These are phyloP conservation scores for Schwanniomyces vanrijiae DNA, from an alignment of 805 yeast genomes.

Conservation along the genomic window DNA sequence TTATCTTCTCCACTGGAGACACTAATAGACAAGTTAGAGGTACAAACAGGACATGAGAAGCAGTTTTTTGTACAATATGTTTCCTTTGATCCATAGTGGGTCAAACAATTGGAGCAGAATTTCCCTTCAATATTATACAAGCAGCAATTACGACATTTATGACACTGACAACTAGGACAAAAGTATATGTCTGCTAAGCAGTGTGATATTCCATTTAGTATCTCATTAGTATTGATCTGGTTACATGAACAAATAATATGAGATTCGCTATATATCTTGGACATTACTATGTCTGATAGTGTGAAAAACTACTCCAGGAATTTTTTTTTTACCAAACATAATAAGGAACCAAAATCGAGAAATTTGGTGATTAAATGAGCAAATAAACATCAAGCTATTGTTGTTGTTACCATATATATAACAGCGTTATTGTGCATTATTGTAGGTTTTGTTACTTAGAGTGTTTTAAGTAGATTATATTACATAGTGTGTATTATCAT, in stretches of 20 bases:
- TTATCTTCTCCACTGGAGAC: conserved; percentile 12
- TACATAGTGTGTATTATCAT: neutral
- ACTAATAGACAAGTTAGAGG: conserved; percentile 23
- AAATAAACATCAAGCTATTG: neutral
- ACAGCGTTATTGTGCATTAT: no score
- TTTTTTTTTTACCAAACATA: neutral
- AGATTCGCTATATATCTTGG: conserved; percentile 20
- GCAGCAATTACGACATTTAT: conserved; percentile 28
- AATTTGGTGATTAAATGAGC: neutral
- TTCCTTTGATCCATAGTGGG: conserved; percentile 28
- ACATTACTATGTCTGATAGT: conserved; percentile 12
- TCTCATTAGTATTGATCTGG: neutral
- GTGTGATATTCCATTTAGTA: conserved; percentile 6
- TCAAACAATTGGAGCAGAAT: conserved; percentile 38
- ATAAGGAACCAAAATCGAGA: neutral
- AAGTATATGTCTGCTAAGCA: conserved; percentile 27
- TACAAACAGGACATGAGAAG: conserved; percentile 39
- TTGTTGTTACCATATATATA: neutral
- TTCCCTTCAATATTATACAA: conserved; percentile 23
- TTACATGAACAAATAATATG: conserved; percentile 6
- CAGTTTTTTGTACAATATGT: conserved; percentile 37
- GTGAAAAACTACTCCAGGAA: neutral
- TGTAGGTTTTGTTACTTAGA: no score
- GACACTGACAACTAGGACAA: conserved; percentile 37
- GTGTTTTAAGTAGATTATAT: no score